Evolutionary conservation across 495 filamentous ascomycete species (phyloP), one percentile per base, ranked within the genome.

Genomic region (Trypethelium eluteriae): DNA sequence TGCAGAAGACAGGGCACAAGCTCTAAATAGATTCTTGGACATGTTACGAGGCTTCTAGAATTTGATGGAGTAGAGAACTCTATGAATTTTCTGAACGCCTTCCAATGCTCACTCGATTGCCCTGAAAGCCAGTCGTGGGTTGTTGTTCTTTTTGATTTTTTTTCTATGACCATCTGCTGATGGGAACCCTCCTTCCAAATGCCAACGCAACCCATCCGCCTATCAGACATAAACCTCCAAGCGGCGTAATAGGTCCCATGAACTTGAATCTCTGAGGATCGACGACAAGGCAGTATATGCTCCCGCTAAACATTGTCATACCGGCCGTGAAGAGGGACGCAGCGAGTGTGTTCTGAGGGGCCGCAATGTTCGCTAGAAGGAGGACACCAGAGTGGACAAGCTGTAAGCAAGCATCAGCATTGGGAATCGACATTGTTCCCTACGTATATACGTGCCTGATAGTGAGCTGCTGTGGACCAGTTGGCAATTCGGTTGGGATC

Each of bases 391-490:
- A 82, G 76, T 88, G 85, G 63, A 86, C 72, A 14, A 87, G 76
- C 85, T 87, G 64, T 39, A 38, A 46, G 53, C 11, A 62, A 10
- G 71, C 41, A 44, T 44, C 14, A 44, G 41, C 41, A 44, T 44
- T 44, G 38, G 14, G 16, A 39, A 39, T 34, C 36, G 62, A 18
- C 57, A 62, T 12, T 11, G 71, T 12, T 25, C 25, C 25, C 25
- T 25, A 25, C 25, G 25, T 25, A 63, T 14, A n/a, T 25, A 69
- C 64, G 14, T 68, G 83, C 84, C 77, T 87, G 84, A 69, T 88
- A 88, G 10, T 87, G 83, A 0, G 85, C 85, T 11, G 83, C 85
- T 2, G 83, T 86, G 16, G 69, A 67, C 77, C 82, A 88, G 69
- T 79, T 85, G 36, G 78, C 79, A 46, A 87, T 65, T 39, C 76